Conservation (phyloP, 1,284 basidiomycete species). For the Rhodotorula mucilaginosa region DNA sequence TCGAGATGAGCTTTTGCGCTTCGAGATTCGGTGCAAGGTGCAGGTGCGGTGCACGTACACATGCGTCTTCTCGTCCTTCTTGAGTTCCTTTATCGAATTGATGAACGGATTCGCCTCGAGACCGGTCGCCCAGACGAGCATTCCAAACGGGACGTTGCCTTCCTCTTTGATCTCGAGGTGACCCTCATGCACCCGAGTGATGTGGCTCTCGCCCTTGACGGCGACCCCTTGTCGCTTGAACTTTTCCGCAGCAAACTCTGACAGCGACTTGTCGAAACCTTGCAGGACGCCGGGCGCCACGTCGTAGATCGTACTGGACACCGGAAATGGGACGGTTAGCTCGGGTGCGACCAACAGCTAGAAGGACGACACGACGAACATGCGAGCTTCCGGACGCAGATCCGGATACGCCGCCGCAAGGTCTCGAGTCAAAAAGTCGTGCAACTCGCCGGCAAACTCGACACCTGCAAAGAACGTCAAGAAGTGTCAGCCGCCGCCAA, state of each 20-base stretch:
- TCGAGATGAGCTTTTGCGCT: background rate
- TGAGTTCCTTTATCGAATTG: conserved; percentile 58
- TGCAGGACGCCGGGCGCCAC: conserved; percentile 44
- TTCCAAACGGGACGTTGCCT: conserved; percentile 64
- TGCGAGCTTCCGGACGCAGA: conserved; percentile 29
- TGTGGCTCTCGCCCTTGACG: conserved; percentile 34
- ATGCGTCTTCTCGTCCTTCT: conserved; percentile 63
- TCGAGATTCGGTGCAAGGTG: background rate
- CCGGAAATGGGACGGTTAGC: too few relatives aligned
- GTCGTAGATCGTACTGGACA: conserved; percentile 39
- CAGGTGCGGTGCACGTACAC: conserved; percentile 32
- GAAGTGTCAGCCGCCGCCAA: background rate
- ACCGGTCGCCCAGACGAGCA: conserved; percentile 74
- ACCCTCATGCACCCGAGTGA: conserved; percentile 34
- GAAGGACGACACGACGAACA: conserved; percentile 2
- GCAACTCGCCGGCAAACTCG: conserved; percentile 81
- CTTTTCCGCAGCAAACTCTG: conserved; percentile 45
- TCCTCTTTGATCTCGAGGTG: conserved; percentile 42
- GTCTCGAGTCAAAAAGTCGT: conserved; percentile 77
- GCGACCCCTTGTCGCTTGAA: conserved; percentile 37
- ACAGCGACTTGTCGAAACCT: conserved; percentile 43
- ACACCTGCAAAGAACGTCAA: conserved; percentile 55
- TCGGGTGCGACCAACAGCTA: background rate
- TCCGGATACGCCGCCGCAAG: conserved; percentile 56
- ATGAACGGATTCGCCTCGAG: conserved; percentile 75